Evolutionary conservation across 1,139 yeast genomes (phyloP), one percentile per base, ranked within the genome.

Genomic region (Kodamaea sp.): DNA sequence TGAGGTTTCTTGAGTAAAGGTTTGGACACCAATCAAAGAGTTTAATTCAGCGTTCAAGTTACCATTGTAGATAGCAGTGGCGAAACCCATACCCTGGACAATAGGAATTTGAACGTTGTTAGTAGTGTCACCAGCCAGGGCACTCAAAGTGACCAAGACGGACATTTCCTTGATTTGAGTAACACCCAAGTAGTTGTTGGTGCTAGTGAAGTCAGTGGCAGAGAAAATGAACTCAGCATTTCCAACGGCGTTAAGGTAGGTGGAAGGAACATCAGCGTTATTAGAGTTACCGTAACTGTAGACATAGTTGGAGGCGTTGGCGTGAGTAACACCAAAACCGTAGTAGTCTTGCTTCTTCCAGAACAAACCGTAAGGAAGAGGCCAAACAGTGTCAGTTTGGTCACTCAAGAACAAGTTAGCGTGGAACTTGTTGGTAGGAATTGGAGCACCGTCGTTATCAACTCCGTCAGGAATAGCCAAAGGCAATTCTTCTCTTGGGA

Each of bases 281-380:
- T 51, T 50, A 30, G 59, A 50, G 39, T 62, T 47, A 31, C 70
- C 74, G 7, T 83, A 80, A 1, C 94, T 96, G 55, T 67, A 81
- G 1, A 83, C 89, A 44, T 80, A 70, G 41, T 80, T 76, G 4
- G 70, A 52, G 1, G 67, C 66, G n/a, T 70, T 62, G 3, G 81
- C 74, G 48, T 86, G 89, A 28, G 85, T 77, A 8, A 86, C 69
- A 3, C 83, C 95, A 32, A 88, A 62, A 4, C 90, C 92, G 50
- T 66, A 70, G 46, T 62, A 61, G 30, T 50, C 60, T 6, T 27
- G 24, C 7, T 65, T 66, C 19, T 55, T 57, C 70, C 74, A 80
- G 81, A 87, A 86, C 27, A 88, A 59, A 2, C 88, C 80, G 53
- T 86, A 88, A 2, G 97, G 97, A 50, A 83, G 89, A 1, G 95